Base-by-base conservation (phyloP, 1,284 basidiomycete species). In the Ceratobasidium sp. region DNA sequence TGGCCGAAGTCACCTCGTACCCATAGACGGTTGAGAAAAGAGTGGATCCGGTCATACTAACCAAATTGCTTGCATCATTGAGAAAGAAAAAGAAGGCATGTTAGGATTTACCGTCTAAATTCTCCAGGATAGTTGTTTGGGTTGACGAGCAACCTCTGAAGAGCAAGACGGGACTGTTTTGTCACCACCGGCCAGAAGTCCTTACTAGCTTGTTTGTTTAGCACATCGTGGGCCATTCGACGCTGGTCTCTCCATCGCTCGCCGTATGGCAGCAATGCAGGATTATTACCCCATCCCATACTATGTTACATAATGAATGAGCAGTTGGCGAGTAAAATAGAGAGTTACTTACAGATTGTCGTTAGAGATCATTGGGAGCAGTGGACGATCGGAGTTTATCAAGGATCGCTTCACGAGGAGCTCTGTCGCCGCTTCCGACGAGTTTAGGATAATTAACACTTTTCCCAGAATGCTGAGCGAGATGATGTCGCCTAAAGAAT, bases 371-470 rank as follows among this genome's bases (percentile, higher is more conserved):
- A 78, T 75, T 14, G 71, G 60, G 11, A 76, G 60, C 27, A 62
- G 27, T 0, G 77, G 56, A 4, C 77, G 27, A 48, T 66, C 63
- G 2, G 74, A 75, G 44, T 76, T 75, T 17, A 74, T 76, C 29
- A 54, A 48, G 4, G 76, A 71, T 1, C 74, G 60, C 53, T 56
- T 66, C 5, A 74, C 77, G 15, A 78, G 53, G 27, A 78, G 63
- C 2, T 75, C 77, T 22, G 47, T 51, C 8, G 74, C 76, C 6
- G 76, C 76, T 41, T 75, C 27, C 19, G 51, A 31, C 41, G 74
- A 72, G 66, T 78, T 78, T 9, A 78, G 57, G 8, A 78, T 29
- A 22, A 78, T 62, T 36, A 75, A 62, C 22, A 69, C 47, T 36
- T 74, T 44, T 3, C 76, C 75, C 14, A 74, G 47, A 11, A 76